Base-by-base conservation (phyloP, 768 basidiomycete species). In the Boletus speciosus region DNA sequence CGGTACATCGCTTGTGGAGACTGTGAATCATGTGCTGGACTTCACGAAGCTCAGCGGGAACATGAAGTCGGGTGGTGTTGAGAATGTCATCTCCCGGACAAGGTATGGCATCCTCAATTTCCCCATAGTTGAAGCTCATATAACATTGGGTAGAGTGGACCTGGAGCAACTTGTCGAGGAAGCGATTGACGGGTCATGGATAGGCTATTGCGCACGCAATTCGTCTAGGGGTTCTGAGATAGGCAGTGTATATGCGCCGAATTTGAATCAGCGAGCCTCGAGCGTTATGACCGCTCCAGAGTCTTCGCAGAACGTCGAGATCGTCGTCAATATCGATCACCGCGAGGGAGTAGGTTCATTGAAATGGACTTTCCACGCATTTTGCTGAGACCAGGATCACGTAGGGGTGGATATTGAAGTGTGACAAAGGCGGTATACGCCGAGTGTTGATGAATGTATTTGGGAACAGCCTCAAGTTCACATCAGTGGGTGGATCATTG, bases 1-100 rank as follows among this genome's bases (percentile, higher is more conserved):
- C 65, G 94, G 93, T 14, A 95, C 88, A n/a, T 93, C 92, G 1
- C 79, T 98, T 1, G 91, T 95, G 39, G 95, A 98, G 74, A 96
- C 94, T 0, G 93, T 98, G 46, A 97, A 97, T 65, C 95, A 98
- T 61, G 95, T 98, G 6, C 76, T 98, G 27, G 95, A 98, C 68
- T 98, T 95, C 65, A 96, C 93, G 31, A 98, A 98, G 66, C 78
- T 96, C 23, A 93, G 90, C 56, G 93, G 93, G 21, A 90, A 88
- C 62, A 78, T 84, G 43, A 90, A 90, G 66, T 78, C 83, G 3
- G 90, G 88, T 27, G 86, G 87, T 38, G 81, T 86, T 8, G 85
- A 90, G 66, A 88, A 87, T 58, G 82, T 84, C 40, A 90, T 93
- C 56, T 76, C 80, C 19, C 80, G 81, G 9, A 80, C 81, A 55